Evolutionary conservation across 345 rosid genomes (phyloP).

Genomic region (Lumnitzera littorea): DNA sequence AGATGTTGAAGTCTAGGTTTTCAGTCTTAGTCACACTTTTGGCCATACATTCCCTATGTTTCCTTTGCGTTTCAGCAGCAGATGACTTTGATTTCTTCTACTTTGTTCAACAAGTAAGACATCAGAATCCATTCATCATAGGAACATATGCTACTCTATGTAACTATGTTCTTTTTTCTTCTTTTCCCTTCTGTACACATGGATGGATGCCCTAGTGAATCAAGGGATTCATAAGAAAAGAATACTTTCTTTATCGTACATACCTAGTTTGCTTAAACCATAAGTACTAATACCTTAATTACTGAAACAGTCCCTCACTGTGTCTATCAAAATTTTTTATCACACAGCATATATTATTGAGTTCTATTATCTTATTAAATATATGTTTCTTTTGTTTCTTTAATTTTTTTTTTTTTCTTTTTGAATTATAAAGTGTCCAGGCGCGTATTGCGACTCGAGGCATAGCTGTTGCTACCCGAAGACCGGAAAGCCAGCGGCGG

Average conservation of each 20-base stretch:
- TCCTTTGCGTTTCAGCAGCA: slow-evolving; percentile 17
- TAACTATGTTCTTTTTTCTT: neutral
- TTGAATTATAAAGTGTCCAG: slow-evolving; percentile 64
- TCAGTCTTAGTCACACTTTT: slow-evolving; percentile 28
- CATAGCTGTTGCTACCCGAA: slow-evolving; percentile 72
- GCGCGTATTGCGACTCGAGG: slow-evolving; percentile 67
- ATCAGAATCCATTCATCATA: neutral
- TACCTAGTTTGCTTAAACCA: no score
- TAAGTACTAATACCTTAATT: no score
- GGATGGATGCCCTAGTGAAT: no score
- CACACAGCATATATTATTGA: neutral
- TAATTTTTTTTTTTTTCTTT: neutral
- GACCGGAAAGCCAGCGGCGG: slow-evolving; percentile 70
- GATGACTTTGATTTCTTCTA: slow-evolving; percentile 83
- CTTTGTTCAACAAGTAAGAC: slow-evolving; percentile 63
- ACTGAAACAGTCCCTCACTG: no score
- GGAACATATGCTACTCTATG: neutral
- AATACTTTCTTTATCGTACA: no score
- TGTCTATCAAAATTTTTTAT: no score
- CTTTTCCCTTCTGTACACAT: neutral
- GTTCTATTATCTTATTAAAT: neutral
- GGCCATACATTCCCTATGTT: slow-evolving; percentile 35
- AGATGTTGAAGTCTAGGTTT: slow-evolving; percentile 10
- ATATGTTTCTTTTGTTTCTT: neutral
- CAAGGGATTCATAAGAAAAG: no score